Conservation (phyloP, 2,329 filamentous ascomycete species). For the Cordyceps cicadae region DNA sequence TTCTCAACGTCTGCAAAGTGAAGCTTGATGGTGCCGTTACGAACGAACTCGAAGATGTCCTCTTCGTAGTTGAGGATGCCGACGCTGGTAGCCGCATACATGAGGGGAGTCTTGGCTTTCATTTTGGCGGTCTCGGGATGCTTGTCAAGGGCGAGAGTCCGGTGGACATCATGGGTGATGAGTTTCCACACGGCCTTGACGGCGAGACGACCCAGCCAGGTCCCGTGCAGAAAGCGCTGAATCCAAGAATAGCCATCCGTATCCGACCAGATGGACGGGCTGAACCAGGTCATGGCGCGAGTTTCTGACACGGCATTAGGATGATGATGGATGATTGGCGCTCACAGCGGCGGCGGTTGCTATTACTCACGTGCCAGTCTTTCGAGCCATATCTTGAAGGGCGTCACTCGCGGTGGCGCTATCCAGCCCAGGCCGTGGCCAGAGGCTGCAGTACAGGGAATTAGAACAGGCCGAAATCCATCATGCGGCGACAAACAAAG, state of each 20-base stretch:
- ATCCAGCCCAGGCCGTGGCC: constrained; percentile 54
- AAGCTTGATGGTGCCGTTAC: constrained; percentile 41
- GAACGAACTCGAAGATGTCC: constrained; percentile 49
- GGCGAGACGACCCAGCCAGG: constrained; percentile 45
- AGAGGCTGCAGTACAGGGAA: constrained; percentile 20
- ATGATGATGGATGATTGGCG: constrained; percentile 22
- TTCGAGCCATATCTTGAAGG: constrained; percentile 60
- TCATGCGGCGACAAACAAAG: neutral
- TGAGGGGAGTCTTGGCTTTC: constrained; percentile 41
- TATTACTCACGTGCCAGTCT: constrained; percentile 46
- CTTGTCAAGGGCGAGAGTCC: constrained; percentile 44
- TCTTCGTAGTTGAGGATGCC: constrained; percentile 54
- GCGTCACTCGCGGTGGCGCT: constrained; percentile 53
- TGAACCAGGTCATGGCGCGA: constrained; percentile 64
- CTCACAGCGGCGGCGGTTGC: constrained; percentile 36
- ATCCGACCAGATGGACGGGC: constrained; percentile 63
- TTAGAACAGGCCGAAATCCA: neutral
- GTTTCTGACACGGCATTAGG: constrained; percentile 32
- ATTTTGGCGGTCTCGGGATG: constrained; percentile 46
- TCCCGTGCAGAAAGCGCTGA: constrained; percentile 49
- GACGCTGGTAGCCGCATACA: constrained; percentile 47
- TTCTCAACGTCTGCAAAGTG: constrained; percentile 43
- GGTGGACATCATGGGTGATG: constrained; percentile 46
- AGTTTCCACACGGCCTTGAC: constrained; percentile 50
- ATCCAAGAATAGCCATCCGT: constrained; percentile 50